phyloP scores from a whole-genome alignment of 2,329 filamentous ascomycete genomes.

The Lojkania enalia region DNA sequence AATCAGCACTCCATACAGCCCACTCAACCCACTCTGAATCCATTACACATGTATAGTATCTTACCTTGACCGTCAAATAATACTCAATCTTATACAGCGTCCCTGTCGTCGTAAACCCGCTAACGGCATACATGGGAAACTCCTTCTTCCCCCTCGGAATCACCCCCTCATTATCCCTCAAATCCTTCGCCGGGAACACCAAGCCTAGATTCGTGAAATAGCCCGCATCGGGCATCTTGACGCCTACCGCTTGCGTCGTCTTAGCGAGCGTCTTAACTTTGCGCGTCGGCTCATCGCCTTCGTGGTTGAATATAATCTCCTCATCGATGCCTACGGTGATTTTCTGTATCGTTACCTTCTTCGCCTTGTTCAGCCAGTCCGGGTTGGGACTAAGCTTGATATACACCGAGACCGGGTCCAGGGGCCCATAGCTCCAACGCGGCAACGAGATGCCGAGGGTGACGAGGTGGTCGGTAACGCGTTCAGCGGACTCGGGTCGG shows the following conservation, averaged over 20 bases:
- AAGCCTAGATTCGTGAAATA: slow-evolving; percentile 92
- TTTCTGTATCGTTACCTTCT: slow-evolving; percentile 88
- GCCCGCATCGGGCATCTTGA: slow-evolving; percentile 85
- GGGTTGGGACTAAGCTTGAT: slow-evolving; percentile 91
- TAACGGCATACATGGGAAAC: slow-evolving; percentile 86
- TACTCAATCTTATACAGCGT: slow-evolving; percentile 98
- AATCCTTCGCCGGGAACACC: slow-evolving; percentile 86
- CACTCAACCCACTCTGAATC: too few relatives aligned
- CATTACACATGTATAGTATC: too few relatives aligned
- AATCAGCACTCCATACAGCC: neutral
- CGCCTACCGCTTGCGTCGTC: slow-evolving; percentile 77
- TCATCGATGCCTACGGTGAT: slow-evolving; percentile 95
- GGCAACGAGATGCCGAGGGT: slow-evolving; percentile 90
- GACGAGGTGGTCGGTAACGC: slow-evolving; percentile 85
- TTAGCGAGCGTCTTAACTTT: slow-evolving; percentile 87
- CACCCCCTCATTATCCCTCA: slow-evolving; percentile 84
- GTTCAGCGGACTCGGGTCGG: slow-evolving; percentile 83
- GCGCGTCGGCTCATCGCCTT: slow-evolving; percentile 90
- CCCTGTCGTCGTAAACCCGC: slow-evolving; percentile 90
- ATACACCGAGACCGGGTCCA: slow-evolving; percentile 94
- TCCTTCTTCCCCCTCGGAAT: slow-evolving; percentile 81
- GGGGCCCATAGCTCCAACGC: slow-evolving; percentile 92
- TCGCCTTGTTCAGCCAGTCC: slow-evolving; percentile 88
- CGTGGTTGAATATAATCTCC: slow-evolving; percentile 97
- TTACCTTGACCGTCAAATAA: slow-evolving; percentile 89